Evolutionary conservation across 345 rosid genomes (phyloP).

Genomic region (Conringia planisiliqua): DNA sequence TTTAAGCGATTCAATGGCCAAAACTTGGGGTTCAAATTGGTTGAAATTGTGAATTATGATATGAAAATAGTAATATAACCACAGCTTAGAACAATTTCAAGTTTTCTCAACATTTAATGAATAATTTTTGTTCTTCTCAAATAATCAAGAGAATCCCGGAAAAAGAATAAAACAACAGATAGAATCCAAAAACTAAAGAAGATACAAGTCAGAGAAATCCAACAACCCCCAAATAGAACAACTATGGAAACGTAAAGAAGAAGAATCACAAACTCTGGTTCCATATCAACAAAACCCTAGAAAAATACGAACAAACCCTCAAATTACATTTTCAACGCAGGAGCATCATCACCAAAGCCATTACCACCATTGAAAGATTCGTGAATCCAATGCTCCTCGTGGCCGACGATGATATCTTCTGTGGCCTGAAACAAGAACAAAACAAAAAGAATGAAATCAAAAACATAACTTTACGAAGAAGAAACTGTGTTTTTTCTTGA

Average conservation of each 20-base stretch:
- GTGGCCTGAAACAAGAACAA: slow-evolving; percentile 51
- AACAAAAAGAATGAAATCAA: neutral
- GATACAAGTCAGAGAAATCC: slow-evolving; percentile 23
- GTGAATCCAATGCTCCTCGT: slow-evolving; percentile 18
- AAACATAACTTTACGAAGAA: neutral
- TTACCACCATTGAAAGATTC: slow-evolving; percentile 6
- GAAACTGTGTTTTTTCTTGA: neutral
- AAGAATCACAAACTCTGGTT: slow-evolving; percentile 16
- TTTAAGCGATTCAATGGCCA: neutral
- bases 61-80: neutral
- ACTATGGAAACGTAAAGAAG: slow-evolving; percentile 31
- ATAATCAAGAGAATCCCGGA: slow-evolving; percentile 13
- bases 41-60: neutral
- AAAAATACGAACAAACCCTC: neutral
- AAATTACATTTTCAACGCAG: slow-evolving; percentile 12
- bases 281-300: slow-evolving; percentile 35
- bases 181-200: neutral
- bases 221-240: slow-evolving; percentile 27
- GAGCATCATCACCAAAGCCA: slow-evolving; percentile 28
- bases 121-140: slow-evolving; percentile 7
- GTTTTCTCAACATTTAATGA: slow-evolving; percentile 19
- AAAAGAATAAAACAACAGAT: slow-evolving; percentile 30
- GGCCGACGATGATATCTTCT: slow-evolving; percentile 55
- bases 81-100: neutral
- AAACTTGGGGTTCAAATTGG: neutral